A percentile compares a stretch with the other conserved stretches of the same genome.
These are phyloP conservation scores for Paramecium sonneborni DNA, from an alignment of 73 alveolate genomes.

Conservation along the genomic window DNA sequence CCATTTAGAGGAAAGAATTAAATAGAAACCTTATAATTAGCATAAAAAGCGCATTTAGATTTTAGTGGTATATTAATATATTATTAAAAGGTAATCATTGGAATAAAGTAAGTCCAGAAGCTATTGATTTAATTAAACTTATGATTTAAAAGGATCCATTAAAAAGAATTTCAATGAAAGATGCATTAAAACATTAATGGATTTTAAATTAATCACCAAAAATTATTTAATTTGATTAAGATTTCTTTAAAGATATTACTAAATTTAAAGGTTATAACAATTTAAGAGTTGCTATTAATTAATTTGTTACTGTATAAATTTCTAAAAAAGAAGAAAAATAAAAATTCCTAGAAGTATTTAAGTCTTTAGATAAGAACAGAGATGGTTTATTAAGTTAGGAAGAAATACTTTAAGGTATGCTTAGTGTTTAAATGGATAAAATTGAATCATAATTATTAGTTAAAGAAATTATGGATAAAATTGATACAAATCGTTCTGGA, in stretches of 20 bases:
- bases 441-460: background rate
- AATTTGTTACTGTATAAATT: background rate
- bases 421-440: background rate
- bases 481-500: slow-evolving; percentile 30
- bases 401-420: background rate
- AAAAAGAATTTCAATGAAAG: slow-evolving; percentile 69
- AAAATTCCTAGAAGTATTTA: background rate
- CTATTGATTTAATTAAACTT: slow-evolving; percentile 70
- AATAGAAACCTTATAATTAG: background rate
- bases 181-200: slow-evolving; percentile 79
- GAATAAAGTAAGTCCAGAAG: slow-evolving; percentile 68
- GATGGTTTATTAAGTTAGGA: slow-evolving; percentile 26
- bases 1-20: slow-evolving; percentile 58
- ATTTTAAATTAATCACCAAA: background rate
- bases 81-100: slow-evolving; percentile 28
- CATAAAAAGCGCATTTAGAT: background rate
- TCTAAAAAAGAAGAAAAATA: background rate
- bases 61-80: background rate
- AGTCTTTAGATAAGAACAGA: background rate
- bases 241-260: background rate
- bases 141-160: slow-evolving; percentile 69
- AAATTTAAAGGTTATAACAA: slow-evolving; percentile 11
- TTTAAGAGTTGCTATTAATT: background rate
- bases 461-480: background rate
- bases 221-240: background rate